Base-by-base conservation (phyloP, 108 stramenopile genomes). In the Schizochytrium sp. region DNA sequence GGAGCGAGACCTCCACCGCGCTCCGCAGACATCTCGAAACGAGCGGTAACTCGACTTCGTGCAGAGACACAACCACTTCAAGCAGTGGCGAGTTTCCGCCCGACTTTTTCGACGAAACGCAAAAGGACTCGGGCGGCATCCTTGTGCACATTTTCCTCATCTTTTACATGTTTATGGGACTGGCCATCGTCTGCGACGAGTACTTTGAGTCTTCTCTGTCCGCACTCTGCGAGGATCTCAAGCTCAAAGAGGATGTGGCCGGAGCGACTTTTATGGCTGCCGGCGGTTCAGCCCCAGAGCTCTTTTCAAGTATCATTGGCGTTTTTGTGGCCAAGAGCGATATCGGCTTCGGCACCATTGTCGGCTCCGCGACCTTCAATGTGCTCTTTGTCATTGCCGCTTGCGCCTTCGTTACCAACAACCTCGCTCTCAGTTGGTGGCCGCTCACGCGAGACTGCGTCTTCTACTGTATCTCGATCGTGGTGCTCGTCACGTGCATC, bases 301-400 rank as follows among this genome's bases (percentile, higher is more conserved):
- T 92, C n/a, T 88, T 89, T 53, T 93, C 93, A 5, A 91, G 90
- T 18, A 72, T 93, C 60, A 71, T 92, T 18, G 94, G 93, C 8
- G 90, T 88, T 3, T 93, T 92, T 48, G 63, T 92, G 4, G 25
- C 89, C 16, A 87, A 90, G 57, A 87, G 53, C 83, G 89, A 93
- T 55, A 91, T 93, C 28, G 94, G 94, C 5, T 93, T 93, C 63
- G 94, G 94, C 41, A 94, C 94, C 43, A 94, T 94, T 72, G 93
- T 94, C 21, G 94, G 94, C 41, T 93, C 92, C 21, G 94, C 94
- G 19, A 92, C 93, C 58, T 94, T 94, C 91, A 94, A 94, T 92
- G 93, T 94, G 57, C 92, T 94, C 44, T 93, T 93, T 60, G 93
- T 94, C 16, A 93, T 94, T 5, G 94, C 92, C 44, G 60, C 92